These are phyloP conservation scores for Olyra latifolia DNA, from an alignment of 176 grass and related monocot genomes.

Conservation along the genomic window DNA sequence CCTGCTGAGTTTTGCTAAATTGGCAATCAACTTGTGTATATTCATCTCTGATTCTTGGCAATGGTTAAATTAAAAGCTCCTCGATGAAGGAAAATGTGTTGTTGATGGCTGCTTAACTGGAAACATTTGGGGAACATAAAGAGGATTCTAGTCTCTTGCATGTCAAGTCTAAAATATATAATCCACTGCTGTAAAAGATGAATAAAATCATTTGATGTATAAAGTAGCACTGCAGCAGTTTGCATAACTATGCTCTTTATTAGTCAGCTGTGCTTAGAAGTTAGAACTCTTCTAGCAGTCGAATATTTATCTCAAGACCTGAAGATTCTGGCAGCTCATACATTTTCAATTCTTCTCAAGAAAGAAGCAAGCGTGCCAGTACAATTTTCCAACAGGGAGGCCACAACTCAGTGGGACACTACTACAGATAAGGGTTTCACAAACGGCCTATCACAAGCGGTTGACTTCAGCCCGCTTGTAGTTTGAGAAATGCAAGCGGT, in stretches of 20 bases:
- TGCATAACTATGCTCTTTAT: neutral
- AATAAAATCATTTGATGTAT: neutral
- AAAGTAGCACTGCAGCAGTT: neutral
- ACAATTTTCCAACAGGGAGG: slow-evolving; percentile 16
- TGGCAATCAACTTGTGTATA: neutral
- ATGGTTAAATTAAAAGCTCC: neutral
- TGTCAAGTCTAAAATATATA: too few species aligned
- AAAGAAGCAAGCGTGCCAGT: neutral
- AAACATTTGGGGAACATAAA: too few species aligned
- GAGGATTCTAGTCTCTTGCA: too few species aligned
- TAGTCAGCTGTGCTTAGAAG: neutral
- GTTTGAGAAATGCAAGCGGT: too few species aligned
- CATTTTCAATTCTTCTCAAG: slow-evolving; percentile 19
- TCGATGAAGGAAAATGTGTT: neutral
- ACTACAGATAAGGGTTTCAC: too few species aligned
- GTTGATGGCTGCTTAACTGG: neutral
- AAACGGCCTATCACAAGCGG: too few species aligned
- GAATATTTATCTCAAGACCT: neutral
- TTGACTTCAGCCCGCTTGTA: too few species aligned
- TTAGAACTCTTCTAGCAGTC: neutral
- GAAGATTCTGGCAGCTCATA: slow-evolving; percentile 9
- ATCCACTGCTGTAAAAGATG: too few species aligned
- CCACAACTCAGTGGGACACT: too few species aligned
- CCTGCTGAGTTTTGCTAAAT: neutral
- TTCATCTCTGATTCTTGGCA: neutral